Evolutionary conservation across 2,329 filamentous ascomycete species (phyloP).

Genomic region (Ophiostoma australiae): DNA sequence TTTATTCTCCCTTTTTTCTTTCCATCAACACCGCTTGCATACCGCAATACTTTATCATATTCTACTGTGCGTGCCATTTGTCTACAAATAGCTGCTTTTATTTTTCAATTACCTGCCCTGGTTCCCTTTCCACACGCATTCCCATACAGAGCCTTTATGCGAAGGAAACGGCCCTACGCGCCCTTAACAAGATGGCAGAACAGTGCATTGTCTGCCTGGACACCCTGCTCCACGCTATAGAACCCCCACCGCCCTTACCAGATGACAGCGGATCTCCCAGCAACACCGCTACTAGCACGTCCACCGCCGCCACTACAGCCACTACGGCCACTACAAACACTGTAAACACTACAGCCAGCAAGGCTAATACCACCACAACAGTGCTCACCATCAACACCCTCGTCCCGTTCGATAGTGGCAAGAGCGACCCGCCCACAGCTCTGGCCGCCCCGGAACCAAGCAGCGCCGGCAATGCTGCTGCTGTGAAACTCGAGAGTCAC

Average conservation of each 20-base stretch:
- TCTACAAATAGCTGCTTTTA: background rate
- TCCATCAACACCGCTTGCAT: background rate
- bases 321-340: background rate
- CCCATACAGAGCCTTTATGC: constrained; percentile 23
- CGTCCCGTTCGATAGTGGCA: background rate
- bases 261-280: constrained; percentile 19
- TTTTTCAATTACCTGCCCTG: background rate
- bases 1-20: constrained; percentile 10
- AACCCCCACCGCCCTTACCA: constrained; percentile 28
- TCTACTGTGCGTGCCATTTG: background rate
- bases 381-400: constrained; percentile 15
- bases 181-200: constrained; percentile 45
- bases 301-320: constrained; percentile 18
- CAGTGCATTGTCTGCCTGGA: constrained; percentile 68
- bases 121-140: background rate
- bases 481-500: background rate
- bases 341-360: constrained; percentile 8
- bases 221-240: constrained; percentile 41
- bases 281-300: constrained; percentile 16
- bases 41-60: background rate
- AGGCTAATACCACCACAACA: constrained; percentile 12
- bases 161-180: constrained; percentile 24
- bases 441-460: constrained; percentile 13
- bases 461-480: background rate
- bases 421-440: constrained; percentile 12